phyloP scores from a whole-genome alignment of 2,329 filamentous ascomycete genomes.

The Penicillium sp. region DNA sequence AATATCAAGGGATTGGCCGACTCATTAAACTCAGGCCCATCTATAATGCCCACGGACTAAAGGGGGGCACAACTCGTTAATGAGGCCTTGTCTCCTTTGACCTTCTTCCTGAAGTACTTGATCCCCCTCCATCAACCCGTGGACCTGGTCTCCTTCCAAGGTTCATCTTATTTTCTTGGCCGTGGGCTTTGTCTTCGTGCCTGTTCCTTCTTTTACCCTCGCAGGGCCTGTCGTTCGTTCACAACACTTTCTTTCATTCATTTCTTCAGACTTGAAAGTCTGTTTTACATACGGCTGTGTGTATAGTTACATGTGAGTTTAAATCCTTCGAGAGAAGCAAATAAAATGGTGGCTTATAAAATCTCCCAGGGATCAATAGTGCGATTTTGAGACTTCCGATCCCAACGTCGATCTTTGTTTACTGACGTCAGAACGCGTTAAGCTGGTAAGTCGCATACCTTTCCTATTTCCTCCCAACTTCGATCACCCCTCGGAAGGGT shows the following conservation, averaged over 20 bases:
- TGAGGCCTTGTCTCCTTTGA: slow-evolving; percentile 1
- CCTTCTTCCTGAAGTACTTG: slow-evolving; percentile 14
- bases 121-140: slow-evolving; percentile 10
- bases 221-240: slow-evolving; percentile 15
- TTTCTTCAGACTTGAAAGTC: slow-evolving; percentile 3
- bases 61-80: slow-evolving; percentile 3
- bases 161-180: background rate
- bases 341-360: slow-evolving; percentile 8
- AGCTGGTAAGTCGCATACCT: slow-evolving; percentile 21
- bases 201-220: slow-evolving; percentile 8
- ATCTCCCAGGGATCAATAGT: slow-evolving; percentile 3
- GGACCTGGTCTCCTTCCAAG: slow-evolving; percentile 3
- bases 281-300: background rate
- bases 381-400: slow-evolving; percentile 2
- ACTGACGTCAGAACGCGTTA: slow-evolving; percentile 21
- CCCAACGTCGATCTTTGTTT: slow-evolving; percentile 16
- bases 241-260: slow-evolving; percentile 1
- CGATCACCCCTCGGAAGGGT: slow-evolving; percentile 2
- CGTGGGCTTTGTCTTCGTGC: slow-evolving; percentile 2
- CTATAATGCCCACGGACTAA: slow-evolving; percentile 6
- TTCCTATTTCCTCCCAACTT: slow-evolving; percentile 1
- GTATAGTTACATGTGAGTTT: background rate
- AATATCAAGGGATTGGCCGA: slow-evolving; percentile 21
- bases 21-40: slow-evolving; percentile 13
- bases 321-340: background rate